Evolutionary conservation across 163 green algal genomes (phyloP), one percentile per base, ranked within the genome.

Genomic region (Chlamydomonas reinhardtii): DNA sequence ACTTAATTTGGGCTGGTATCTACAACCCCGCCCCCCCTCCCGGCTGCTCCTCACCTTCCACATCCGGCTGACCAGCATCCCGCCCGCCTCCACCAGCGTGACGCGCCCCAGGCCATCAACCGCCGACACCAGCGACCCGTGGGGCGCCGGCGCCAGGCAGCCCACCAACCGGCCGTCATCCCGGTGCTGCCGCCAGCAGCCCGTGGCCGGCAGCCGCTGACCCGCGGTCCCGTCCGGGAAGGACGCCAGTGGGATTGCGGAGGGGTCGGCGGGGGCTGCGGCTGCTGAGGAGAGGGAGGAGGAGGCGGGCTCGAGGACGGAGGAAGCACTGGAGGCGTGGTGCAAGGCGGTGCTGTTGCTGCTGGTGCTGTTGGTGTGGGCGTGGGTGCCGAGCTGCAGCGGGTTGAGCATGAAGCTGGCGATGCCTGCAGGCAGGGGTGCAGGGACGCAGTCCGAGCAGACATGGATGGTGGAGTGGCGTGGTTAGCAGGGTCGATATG

Each of bases 101-200:
- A 97, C 89, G 2, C 95, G 89, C 0, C 95, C 95, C 62, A 97
- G 87, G 35, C 72, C 90, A 81, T 97, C 95, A 64, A 90, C 89
- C 2, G 91, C 93, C 29, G 90, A 91, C 29, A 95, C 90, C 87
- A 94, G 88, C 1, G 77, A 39, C 2, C 94, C 93, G 31, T 76
- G 32, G 27, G 87, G 90, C 37, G 87, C 73, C 25, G 87, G 87
- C 12, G 81, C 54, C 39, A 87, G 81, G 48, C 69, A 29, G 22
- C 62, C 43, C 37, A 83, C n/a, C 61, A 88, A 61, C 32, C 82
- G 72, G 19, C 73, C 73, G 22, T 82, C 72, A 31, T 88, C 82
- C 0, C 61, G 72, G 61, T 61, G 35, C 81, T 66, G 59, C 59
- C 81, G 56, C 81, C 81, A 87, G 56, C 80, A 25, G 24, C 81